A percentile compares a stretch with the other conserved stretches of the same genome.
These are phyloP conservation scores for Aspergillus pseudonomiae DNA, from an alignment of 2,329 filamentous ascomycete species.

Conservation along the genomic window DNA sequence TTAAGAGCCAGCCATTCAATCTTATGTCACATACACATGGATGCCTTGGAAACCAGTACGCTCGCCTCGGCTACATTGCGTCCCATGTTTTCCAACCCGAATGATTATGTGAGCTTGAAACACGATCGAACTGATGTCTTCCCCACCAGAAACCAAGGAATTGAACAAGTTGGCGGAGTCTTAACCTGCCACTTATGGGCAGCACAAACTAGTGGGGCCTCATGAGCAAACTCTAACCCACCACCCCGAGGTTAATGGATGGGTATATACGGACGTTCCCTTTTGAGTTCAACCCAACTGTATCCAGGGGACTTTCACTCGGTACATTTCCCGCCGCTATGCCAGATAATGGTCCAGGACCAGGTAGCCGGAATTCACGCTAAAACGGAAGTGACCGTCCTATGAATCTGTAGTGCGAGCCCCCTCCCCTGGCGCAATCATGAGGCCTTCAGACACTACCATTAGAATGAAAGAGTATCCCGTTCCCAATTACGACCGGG, in stretches of 20 bases:
- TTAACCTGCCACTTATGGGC: conserved; percentile 1
- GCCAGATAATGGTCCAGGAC: neutral
- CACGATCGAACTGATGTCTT: neutral
- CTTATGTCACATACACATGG: neutral
- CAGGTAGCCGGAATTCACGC: neutral
- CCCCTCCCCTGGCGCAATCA: neutral
- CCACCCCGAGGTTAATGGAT: neutral
- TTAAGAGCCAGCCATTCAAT: neutral
- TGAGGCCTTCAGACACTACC: neutral
- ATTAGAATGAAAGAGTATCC: neutral
- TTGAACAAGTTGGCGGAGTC: conserved; percentile 3
- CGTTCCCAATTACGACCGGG: neutral
- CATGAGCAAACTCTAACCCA: neutral
- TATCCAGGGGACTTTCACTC: neutral
- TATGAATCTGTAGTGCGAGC: neutral
- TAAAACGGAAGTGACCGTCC: neutral
- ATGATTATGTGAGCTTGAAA: conserved; percentile 3
- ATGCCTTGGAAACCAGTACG: too few species aligned
- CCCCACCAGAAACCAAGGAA: conserved; percentile 14
- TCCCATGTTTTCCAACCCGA: neutral
- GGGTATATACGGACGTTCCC: neutral
- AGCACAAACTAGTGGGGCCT: conserved; percentile 13
- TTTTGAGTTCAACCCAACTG: neutral
- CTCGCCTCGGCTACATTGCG: neutral
- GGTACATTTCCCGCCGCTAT: neutral